Percentiles rank a stretch among this genome's conserved stretches.
phyloP scores from a whole-genome alignment of 2,329 filamentous ascomycete genomes.

The Hirsutella rhossiliensis region DNA sequence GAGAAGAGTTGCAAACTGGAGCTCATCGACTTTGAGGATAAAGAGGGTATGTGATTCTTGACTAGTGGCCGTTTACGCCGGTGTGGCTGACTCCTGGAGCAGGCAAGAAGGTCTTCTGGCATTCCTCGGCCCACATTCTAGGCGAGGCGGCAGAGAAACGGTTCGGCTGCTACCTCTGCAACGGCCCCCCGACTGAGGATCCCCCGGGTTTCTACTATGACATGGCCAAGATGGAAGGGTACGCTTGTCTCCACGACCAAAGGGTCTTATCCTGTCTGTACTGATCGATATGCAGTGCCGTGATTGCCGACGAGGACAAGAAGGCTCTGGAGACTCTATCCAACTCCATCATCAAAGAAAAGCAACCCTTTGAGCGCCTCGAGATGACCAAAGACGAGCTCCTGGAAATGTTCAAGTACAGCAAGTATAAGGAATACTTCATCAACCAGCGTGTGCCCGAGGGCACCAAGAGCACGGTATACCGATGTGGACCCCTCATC shows the following conservation, averaged over 20 bases:
- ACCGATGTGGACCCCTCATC: slow-evolving; percentile 85
- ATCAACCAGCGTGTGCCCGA: slow-evolving; percentile 63
- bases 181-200: slow-evolving; percentile 82
- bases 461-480: slow-evolving; percentile 85
- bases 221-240: slow-evolving; percentile 54
- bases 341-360: slow-evolving; percentile 82
- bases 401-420: slow-evolving; percentile 90
- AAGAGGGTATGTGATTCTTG: slow-evolving; percentile 15
- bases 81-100: slow-evolving; percentile 2
- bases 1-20: slow-evolving; percentile 81
- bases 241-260: slow-evolving; percentile 1
- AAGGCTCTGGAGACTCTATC: slow-evolving; percentile 74
- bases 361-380: slow-evolving; percentile 86
- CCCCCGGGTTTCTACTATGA: slow-evolving; percentile 83
- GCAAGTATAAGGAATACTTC: slow-evolving; percentile 97
- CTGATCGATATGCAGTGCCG: slow-evolving; percentile 44
- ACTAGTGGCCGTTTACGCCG: too few species aligned
- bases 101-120: slow-evolving; percentile 96
- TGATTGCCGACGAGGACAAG: slow-evolving; percentile 69
- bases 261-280: neutral
- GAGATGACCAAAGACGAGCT: slow-evolving; percentile 84
- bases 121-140: slow-evolving; percentile 90
- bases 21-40: slow-evolving; percentile 64
- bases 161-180: slow-evolving; percentile 85
- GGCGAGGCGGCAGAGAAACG: slow-evolving; percentile 86